Conservation (phyloP, 495 filamentous ascomycete species). For the Xylaria cubensis region DNA sequence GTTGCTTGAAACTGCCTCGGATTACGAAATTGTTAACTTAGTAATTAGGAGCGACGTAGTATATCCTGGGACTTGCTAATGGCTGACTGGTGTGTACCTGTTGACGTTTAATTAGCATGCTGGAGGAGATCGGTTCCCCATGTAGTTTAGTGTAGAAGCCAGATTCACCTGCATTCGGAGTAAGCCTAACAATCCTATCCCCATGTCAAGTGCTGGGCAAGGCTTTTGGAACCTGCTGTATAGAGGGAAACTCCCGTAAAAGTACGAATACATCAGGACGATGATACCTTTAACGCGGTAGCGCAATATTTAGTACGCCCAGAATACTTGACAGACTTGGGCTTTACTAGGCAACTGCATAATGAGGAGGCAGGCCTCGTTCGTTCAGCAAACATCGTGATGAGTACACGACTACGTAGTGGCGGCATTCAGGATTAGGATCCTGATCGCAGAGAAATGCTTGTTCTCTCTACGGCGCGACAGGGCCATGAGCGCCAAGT, state of each 20-base stretch:
- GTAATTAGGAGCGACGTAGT: conserved; percentile 6
- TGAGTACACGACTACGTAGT: neutral
- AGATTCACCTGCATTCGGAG: conserved; percentile 13
- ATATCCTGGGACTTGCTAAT: neutral
- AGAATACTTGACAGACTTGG: no score
- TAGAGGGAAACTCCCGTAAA: no score
- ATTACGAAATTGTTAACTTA: neutral
- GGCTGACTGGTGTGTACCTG: conserved; percentile 9
- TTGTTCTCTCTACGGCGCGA: neutral
- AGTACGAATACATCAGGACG: no score
- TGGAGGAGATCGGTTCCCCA: conserved; percentile 7
- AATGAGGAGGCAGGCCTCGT: conserved; percentile 15
- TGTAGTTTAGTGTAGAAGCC: conserved; percentile 12
- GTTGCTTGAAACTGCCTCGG: neutral
- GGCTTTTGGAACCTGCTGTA: no score
- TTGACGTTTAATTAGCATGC: conserved; percentile 7
- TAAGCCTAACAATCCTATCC: conserved; percentile 1
- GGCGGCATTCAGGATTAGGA: conserved; percentile 2
- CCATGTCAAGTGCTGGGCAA: no score
- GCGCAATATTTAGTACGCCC: no score
- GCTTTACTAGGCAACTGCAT: no score
- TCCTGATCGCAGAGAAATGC: conserved; percentile 3
- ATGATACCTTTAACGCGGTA: no score
- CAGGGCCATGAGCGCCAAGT: neutral
- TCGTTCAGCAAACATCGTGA: neutral